These are phyloP conservation scores for Diplodia corticola DNA, from an alignment of 2,329 filamentous ascomycete genomes.

Conservation along the genomic window DNA sequence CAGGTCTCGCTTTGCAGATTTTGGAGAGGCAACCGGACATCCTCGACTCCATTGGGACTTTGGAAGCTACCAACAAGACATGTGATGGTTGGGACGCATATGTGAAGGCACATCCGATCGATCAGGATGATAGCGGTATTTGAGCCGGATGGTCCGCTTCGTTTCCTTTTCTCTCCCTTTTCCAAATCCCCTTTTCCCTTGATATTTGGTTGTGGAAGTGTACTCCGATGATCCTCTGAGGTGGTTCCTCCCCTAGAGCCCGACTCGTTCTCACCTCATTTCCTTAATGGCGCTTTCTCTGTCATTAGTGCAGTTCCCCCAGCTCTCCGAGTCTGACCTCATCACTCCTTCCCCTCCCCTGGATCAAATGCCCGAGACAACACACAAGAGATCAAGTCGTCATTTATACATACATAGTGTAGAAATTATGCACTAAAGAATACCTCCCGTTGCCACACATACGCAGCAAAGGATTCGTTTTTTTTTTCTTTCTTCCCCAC, in stretches of 20 bases:
- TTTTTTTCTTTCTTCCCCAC: too few species aligned
- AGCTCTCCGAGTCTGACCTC: neutral
- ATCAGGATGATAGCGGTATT: constrained; percentile 22
- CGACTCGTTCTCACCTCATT: neutral
- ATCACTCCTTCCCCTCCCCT: neutral
- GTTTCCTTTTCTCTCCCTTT: neutral
- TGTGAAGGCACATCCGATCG: constrained; percentile 12
- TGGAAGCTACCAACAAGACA: constrained; percentile 7
- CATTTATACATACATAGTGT: neutral
- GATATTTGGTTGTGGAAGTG: neutral
- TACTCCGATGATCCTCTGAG: neutral
- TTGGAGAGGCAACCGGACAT: constrained; percentile 35
- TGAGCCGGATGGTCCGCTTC: neutral
- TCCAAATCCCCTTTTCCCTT: neutral
- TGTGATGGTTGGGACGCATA: constrained; percentile 16
- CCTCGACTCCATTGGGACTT: neutral
- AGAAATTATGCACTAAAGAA: neutral
- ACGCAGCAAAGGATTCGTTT: neutral
- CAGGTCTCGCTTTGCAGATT: constrained; percentile 38
- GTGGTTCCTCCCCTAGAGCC: too few species aligned
- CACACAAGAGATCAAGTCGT: neutral
- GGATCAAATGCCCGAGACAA: neutral
- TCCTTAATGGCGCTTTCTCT: neutral
- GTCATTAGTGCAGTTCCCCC: neutral
- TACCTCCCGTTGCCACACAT: too few species aligned